Percentiles rank a stretch among this genome's conserved stretches.
Evolutionary conservation across 305 asterid species (phyloP).

Genomic region (Fraxinus sp.): DNA sequence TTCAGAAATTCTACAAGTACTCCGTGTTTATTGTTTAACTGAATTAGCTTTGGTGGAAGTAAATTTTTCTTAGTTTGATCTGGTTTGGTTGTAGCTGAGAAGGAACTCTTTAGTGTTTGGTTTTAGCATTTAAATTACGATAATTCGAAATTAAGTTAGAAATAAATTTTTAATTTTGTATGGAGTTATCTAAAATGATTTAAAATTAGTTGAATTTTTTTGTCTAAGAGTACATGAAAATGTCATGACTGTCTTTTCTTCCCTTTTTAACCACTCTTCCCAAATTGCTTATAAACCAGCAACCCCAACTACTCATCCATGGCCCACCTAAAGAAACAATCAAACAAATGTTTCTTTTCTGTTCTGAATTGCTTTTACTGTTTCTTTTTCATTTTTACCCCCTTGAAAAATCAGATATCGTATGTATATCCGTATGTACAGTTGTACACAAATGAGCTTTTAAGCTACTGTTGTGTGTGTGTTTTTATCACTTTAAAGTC

Average conservation of each 20-base stretch:
- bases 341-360: background rate
- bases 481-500: background rate
- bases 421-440: background rate
- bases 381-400: background rate
- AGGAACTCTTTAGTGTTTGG: background rate
- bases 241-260: background rate
- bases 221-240: background rate
- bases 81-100: conserved; percentile 3
- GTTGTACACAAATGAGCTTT: background rate
- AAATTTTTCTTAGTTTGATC: conserved; percentile 2
- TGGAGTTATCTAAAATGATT: background rate
- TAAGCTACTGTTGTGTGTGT: background rate
- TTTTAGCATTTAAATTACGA: background rate
- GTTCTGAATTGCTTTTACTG: background rate
- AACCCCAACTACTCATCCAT: background rate
- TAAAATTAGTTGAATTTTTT: background rate
- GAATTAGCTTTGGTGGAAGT: background rate
- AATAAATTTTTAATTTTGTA: background rate
- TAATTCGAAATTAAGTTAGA: background rate
- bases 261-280: background rate
- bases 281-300: background rate
- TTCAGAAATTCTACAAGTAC: background rate
- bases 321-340: background rate
- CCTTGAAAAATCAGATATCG: background rate
- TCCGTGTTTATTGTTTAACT: background rate